phyloP scores from a whole-genome alignment of 352 stramenopile genomes.

The Pythium biforme region DNA sequence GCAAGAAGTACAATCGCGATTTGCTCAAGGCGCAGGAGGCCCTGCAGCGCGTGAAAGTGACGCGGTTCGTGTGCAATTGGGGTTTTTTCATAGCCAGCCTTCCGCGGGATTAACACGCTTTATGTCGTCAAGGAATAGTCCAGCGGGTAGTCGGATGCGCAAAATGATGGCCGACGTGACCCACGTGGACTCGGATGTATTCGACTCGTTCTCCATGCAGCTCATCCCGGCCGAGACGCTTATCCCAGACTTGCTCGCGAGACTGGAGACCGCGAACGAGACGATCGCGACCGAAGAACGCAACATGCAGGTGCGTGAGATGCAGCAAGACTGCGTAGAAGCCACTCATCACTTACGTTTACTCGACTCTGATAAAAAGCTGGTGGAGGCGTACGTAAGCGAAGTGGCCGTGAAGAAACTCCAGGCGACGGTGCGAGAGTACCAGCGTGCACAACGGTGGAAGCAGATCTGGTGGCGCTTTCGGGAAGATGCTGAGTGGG shows the following conservation, averaged over 20 bases:
- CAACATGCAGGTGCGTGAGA: conserved; percentile 40
- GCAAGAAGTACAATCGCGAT: conserved; percentile 53
- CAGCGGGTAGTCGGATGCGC: background rate
- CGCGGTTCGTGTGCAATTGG: conserved; percentile 27
- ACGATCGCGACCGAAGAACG: conserved; percentile 45
- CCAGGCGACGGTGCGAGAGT: conserved; percentile 38
- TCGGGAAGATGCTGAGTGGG: conserved; percentile 35
- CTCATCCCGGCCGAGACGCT: conserved; percentile 49
- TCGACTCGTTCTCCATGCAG: conserved; percentile 69
- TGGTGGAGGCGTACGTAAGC: conserved; percentile 44
- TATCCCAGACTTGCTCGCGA: conserved; percentile 40
- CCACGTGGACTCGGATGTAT: conserved; percentile 59
- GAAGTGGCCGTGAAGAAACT: conserved; percentile 45
- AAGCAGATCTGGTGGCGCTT: conserved; percentile 38
- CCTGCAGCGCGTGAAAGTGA: conserved; percentile 38
- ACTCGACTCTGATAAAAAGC: conserved; percentile 19
- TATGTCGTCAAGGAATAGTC: conserved; percentile 3
- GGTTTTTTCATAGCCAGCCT: no score
- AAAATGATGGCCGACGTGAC: conserved; percentile 27
- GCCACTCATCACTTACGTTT: background rate
- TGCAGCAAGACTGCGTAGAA: no score
- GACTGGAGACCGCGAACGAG: conserved; percentile 38
- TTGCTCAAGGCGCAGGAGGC: conserved; percentile 42
- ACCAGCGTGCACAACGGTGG: conserved; percentile 40
- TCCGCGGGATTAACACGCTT: no score